phyloP scores from a whole-genome alignment of 2,329 filamentous ascomycete genomes.

The Pleochaeta shiraiana region DNA sequence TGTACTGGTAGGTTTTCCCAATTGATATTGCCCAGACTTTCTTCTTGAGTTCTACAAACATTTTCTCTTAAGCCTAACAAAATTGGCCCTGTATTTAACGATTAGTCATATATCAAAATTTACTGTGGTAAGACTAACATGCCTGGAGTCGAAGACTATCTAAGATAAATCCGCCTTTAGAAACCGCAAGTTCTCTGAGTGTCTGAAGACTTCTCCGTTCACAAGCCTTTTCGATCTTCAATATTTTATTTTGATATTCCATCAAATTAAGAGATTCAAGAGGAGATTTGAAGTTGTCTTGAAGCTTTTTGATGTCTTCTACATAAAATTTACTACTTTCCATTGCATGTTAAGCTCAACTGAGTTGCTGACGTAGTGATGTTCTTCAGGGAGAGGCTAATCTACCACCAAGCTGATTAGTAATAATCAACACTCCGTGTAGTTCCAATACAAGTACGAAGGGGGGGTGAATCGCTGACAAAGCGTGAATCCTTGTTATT shows the following conservation, averaged over 20 bases:
- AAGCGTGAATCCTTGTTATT: too few species aligned
- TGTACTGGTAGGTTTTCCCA: conserved; percentile 43
- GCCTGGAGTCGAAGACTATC: conserved; percentile 49
- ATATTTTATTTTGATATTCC: background rate
- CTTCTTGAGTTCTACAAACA: conserved; percentile 7
- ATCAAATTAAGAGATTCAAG: background rate
- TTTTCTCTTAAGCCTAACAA: conserved; percentile 25
- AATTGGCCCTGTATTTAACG: conserved; percentile 33
- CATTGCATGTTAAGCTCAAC: too few species aligned
- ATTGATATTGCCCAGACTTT: conserved; percentile 7
- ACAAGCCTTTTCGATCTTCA: conserved; percentile 36
- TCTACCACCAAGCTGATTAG: too few species aligned
- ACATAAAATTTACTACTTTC: background rate
- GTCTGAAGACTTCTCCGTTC: conserved; percentile 30
- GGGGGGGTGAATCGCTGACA: too few species aligned
- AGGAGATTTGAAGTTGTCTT: background rate
- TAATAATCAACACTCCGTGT: too few species aligned
- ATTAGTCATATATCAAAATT: conserved; percentile 8
- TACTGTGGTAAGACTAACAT: conserved; percentile 37
- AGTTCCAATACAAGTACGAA: too few species aligned
- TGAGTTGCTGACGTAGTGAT: too few species aligned
- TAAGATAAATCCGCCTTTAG: conserved; percentile 41
- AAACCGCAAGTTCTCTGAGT: conserved; percentile 36
- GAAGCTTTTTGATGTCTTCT: background rate
- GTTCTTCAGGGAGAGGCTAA: too few species aligned